phyloP scores from a whole-genome alignment of 106 monocot species.

The Triglochin maritima region DNA sequence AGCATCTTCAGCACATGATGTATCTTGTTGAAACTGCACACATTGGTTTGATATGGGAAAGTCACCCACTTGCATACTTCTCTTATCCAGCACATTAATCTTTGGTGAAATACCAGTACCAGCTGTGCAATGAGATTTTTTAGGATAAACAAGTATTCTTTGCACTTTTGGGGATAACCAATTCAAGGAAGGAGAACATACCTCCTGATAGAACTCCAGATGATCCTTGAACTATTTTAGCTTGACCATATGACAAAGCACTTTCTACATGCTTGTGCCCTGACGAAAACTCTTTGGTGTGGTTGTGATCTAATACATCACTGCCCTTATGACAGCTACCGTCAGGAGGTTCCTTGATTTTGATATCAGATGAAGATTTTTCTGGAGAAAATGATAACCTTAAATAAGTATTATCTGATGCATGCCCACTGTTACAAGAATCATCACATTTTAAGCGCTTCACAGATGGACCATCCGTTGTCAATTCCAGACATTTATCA shows the following conservation, averaged over 20 bases:
- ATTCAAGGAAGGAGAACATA: background rate
- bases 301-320: background rate
- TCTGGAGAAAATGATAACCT: background rate
- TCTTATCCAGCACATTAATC: background rate
- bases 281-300: conserved; percentile 1
- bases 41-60: background rate
- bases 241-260: background rate
- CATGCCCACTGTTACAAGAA: background rate
- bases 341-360: background rate
- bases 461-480: background rate
- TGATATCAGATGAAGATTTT: background rate
- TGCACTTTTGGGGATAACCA: background rate
- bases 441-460: conserved; percentile 4
- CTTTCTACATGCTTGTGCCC: background rate
- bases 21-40: background rate
- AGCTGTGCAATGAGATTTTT: background rate
- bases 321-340: background rate
- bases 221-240: background rate
- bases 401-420: background rate
- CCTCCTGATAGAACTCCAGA: background rate
- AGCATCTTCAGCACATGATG: background rate
- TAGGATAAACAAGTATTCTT: background rate
- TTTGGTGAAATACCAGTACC: conserved; percentile 1
- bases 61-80: background rate
- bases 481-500: background rate